Base-by-base conservation (phyloP, 2,329 filamentous ascomycete genomes). In the Dryadomyces sulphureus region DNA sequence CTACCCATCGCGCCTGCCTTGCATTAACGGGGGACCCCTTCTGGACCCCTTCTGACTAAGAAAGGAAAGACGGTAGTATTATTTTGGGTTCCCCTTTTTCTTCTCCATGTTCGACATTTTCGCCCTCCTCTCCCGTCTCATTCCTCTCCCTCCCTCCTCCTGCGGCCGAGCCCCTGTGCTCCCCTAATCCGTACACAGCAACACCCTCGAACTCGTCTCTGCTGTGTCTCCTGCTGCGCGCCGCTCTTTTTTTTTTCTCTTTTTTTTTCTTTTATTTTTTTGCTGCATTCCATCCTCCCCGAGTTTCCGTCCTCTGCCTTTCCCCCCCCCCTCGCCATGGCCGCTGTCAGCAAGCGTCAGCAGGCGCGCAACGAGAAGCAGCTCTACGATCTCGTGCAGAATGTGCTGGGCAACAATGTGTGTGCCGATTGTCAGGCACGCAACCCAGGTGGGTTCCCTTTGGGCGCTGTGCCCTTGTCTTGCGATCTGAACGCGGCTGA, bases 291-390 rank as follows among this genome's bases (percentile, higher is more conserved):
- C 11, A 12, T 14, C n/a, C 12, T 32, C 24, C 19, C 9, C 40
- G 17, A 21, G 17, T 19, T 17, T 42, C 27, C 39, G 22, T 24
- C n/a, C n/a, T n/a, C 27, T 19, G 22, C 22, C 1, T 12, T 41
- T 41, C 39, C 17, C 32, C 25, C 8, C n/a, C n/a, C n/a, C 21
- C 17, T 30, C 22, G 17, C 44, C 12, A 60, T 60, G 84, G 75
- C 84, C 47, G 73, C 75, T 46, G 72, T 93, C 62, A 94, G 81
- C 72, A 98, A 96, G 75, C 87, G 92, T 66, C 87, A 95, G 69
- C 90, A 95, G 73, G 87, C 84, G 71, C 89, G 92, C 66, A 95
- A 98, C 65, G 92, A 98, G 70, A 86, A 86, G 61, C 71, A 78
- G 47, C 72, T 98, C 54, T 87, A 95, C 59, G 90, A 96, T 41